Base-by-base conservation (phyloP, 495 filamentous ascomycete species). In the Thermothielavioides terrestris region DNA sequence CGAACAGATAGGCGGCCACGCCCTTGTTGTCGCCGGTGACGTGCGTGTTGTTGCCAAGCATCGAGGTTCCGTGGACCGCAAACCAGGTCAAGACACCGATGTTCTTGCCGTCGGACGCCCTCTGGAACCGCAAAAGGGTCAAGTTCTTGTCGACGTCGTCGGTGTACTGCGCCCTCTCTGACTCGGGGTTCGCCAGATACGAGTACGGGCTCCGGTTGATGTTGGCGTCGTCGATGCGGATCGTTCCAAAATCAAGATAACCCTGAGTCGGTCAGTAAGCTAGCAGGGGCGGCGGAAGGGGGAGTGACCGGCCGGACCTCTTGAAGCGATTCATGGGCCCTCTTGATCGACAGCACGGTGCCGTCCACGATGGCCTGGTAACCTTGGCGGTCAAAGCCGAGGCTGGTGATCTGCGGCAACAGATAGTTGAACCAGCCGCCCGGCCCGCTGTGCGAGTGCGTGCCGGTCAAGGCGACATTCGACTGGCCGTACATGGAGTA, bases 1-100 rank as follows among this genome's bases (percentile, higher is more conserved):
- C 92, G 49, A 96, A 84, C 20, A 91, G 73, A 55, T 83, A 80
- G 3, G 88, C 86, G 10, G 89, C 86, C 3, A 95, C 83, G 4
- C 91, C 91, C 68, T 98, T 98, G 73, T 98, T 98, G 64, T 98
- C 92, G 14, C 86, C 92, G n/a, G 85, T 81, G 23, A 94, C 82
- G 21, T 95, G 77, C 2, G 89, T 95, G 66, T 95, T 96, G 65
- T 98, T 96, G 46, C 84, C 84, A 18, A 88, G 84, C 71, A 95
- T 77, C 10, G 87, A 91, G 0, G 92, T 98, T 28, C 89, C 89
- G 62, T 98, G 91, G 7, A 94, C 89, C 26, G 90, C 80, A 61
- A 88, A 95, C 86, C 90, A 98, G 23, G 84, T 89, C 39, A 98
- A 62, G 5, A 94, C 72, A 32, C 86, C 91, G 17, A 84, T 79